A percentile compares a stretch with the other conserved stretches of the same genome.
phyloP scores from a whole-genome alignment of 768 basidiomycete genomes.

The Amyloporia xantha region DNA sequence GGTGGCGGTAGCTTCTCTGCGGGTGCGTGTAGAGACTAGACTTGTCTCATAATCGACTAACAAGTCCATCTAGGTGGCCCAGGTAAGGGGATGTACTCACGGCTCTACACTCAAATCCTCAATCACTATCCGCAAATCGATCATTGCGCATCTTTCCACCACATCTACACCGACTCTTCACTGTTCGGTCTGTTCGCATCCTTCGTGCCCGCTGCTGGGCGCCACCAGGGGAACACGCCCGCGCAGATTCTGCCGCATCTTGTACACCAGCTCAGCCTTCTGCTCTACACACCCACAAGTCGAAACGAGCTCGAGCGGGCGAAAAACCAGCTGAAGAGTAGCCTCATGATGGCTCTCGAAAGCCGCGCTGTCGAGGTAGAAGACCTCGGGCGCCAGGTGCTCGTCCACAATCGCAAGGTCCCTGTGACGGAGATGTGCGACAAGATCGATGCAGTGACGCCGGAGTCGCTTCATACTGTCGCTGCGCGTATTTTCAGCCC shows the following conservation, averaged over 20 bases:
- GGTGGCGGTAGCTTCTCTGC: slow-evolving; percentile 97
- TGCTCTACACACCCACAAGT: slow-evolving; percentile 66
- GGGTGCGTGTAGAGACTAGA: slow-evolving; percentile 32
- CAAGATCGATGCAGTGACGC: slow-evolving; percentile 71
- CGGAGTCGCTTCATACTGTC: slow-evolving; percentile 66
- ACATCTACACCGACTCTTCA: slow-evolving; percentile 92
- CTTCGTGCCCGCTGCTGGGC: slow-evolving; percentile 61
- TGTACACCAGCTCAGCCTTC: slow-evolving; percentile 77
- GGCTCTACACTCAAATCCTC: slow-evolving; percentile 91
- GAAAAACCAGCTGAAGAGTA: slow-evolving; percentile 92
- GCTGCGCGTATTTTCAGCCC: slow-evolving; percentile 71
- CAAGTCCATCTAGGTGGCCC: slow-evolving; percentile 61
- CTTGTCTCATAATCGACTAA: background rate
- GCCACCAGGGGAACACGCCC: slow-evolving; percentile 53
- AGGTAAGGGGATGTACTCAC: slow-evolving; percentile 98
- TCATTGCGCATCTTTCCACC: slow-evolving; percentile 95
- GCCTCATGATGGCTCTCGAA: slow-evolving; percentile 91
- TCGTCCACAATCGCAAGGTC: slow-evolving; percentile 82
- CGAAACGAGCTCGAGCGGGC: slow-evolving; percentile 73
- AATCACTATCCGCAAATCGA: slow-evolving; percentile 93
- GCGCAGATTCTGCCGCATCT: slow-evolving; percentile 76
- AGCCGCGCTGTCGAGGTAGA: slow-evolving; percentile 80
- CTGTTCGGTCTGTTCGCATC: slow-evolving; percentile 89
- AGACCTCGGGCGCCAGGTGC: slow-evolving; percentile 88
- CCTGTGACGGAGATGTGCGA: slow-evolving; percentile 87